Evolutionary conservation across 108 stramenopile genomes (phyloP).

Genomic region (Fragilariopsis cylindrus): DNA sequence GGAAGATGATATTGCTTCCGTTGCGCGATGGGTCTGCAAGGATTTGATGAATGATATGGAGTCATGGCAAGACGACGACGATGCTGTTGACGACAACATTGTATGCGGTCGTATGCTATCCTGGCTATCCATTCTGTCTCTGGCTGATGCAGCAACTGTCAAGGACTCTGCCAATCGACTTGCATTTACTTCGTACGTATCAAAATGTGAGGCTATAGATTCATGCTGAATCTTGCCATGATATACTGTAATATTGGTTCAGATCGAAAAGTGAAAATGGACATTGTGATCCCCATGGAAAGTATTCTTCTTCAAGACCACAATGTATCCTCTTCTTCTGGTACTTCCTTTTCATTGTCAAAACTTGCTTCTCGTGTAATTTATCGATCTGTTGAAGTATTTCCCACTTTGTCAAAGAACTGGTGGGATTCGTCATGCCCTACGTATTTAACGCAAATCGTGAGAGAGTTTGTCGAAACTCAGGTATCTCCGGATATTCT

Average conservation of each 20-base stretch:
- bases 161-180: slow-evolving; percentile 62
- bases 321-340: neutral
- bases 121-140: slow-evolving; percentile 60
- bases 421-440: slow-evolving; percentile 87
- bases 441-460: slow-evolving; percentile 41
- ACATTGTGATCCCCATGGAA: slow-evolving; percentile 11
- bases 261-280: slow-evolving; percentile 31
- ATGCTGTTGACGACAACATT: slow-evolving; percentile 38
- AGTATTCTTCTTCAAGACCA: slow-evolving; percentile 16
- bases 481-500: slow-evolving; percentile 74
- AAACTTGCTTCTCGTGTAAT: slow-evolving; percentile 59
- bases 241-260: slow-evolving; percentile 48
- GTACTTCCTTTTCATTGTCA: slow-evolving; percentile 30
- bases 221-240: slow-evolving; percentile 55
- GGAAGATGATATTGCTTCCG: slow-evolving; percentile 58
- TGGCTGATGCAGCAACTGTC: slow-evolving; percentile 54
- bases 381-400: slow-evolving; percentile 71
- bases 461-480: slow-evolving; percentile 69
- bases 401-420: slow-evolving; percentile 71
- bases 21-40: slow-evolving; percentile 62
- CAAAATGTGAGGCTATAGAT: slow-evolving; percentile 40
- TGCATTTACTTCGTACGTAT: slow-evolving; percentile 60
- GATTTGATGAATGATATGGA: slow-evolving; percentile 56
- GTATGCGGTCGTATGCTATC: slow-evolving; percentile 50
- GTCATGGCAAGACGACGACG: slow-evolving; percentile 37